Conservation (phyloP, 2,329 filamentous ascomycete species). For the Myotisia sp. region DNA sequence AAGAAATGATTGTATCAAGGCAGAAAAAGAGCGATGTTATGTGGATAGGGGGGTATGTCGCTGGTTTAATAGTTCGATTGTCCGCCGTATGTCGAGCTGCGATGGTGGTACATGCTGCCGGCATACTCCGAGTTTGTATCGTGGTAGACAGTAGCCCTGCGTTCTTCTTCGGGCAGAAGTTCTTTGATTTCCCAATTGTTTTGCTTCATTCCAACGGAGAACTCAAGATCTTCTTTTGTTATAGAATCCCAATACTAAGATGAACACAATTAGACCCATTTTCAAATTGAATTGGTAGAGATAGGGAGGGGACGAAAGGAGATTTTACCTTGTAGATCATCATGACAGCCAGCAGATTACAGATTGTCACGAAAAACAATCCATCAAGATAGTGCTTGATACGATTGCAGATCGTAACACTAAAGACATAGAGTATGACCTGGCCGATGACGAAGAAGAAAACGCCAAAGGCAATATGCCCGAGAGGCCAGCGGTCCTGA, state of each 20-base stretch:
- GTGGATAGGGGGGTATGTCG: neutral
- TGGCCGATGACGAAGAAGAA: conserved; percentile 88
- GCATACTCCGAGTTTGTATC: conserved; percentile 39
- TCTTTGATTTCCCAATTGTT: conserved; percentile 99
- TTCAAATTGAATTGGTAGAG: neutral
- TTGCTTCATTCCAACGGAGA: conserved; percentile 85
- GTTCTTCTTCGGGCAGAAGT: conserved; percentile 64
- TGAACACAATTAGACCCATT: too few species aligned
- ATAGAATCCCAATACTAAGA: conserved; percentile 97
- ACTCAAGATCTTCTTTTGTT: conserved; percentile 94
- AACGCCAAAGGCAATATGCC: conserved; percentile 77
- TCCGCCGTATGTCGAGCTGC: conserved; percentile 24
- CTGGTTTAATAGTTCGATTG: conserved; percentile 23
- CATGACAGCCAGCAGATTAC: conserved; percentile 91
- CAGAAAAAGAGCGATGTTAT: neutral
- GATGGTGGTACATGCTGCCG: conserved; percentile 31
- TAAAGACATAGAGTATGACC: conserved; percentile 83
- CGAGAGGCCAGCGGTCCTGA: conserved; percentile 88
- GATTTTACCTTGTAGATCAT: conserved; percentile 90
- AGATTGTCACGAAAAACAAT: conserved; percentile 83
- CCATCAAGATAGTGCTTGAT: conserved; percentile 89
- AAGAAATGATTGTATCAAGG: neutral
- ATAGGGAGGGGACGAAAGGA: conserved; percentile 2
- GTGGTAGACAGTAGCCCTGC: conserved; percentile 56
- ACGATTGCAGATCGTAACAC: conserved; percentile 65